Conservation (phyloP, 2,329 filamentous ascomycete genomes). For the Xylogone sp. region DNA sequence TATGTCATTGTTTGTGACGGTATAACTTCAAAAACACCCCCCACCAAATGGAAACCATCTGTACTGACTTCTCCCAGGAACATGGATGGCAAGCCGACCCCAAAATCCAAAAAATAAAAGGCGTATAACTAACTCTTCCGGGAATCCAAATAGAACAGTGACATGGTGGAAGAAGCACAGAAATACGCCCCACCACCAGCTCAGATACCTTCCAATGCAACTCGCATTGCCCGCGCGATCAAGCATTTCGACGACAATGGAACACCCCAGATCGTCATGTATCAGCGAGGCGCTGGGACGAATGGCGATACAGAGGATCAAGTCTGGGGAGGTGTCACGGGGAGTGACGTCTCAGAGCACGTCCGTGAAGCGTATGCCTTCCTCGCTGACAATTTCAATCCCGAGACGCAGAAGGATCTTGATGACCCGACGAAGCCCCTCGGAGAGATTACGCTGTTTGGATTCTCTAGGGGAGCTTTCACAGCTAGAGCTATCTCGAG, state of each 20-base stretch:
- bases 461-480: slow-evolving; percentile 38
- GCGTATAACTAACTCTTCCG: too few species aligned
- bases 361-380: slow-evolving; percentile 46
- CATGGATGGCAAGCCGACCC: slow-evolving; percentile 18
- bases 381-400: slow-evolving; percentile 38
- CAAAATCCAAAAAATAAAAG: too few species aligned
- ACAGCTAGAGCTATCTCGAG: slow-evolving; percentile 33
- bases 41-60: too few species aligned
- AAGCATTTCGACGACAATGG: slow-evolving; percentile 46
- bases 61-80: too few species aligned
- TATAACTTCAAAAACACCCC: too few species aligned
- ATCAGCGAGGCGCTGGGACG: slow-evolving; percentile 57
- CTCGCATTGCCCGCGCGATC: slow-evolving; percentile 53
- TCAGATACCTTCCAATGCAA: slow-evolving; percentile 51
- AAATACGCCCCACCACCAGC: slow-evolving; percentile 5
- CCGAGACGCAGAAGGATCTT: slow-evolving; percentile 15
- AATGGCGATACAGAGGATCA: slow-evolving; percentile 43
- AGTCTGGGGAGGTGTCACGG: slow-evolving; percentile 50
- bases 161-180: not conserved
- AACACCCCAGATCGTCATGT: slow-evolving; percentile 53
- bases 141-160: slow-evolving; percentile 9
- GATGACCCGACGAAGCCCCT: slow-evolving; percentile 10
- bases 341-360: slow-evolving; percentile 47
- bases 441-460: slow-evolving; percentile 34
- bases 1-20: slow-evolving; percentile 19